These are phyloP conservation scores for Cyclaneusma minus DNA, from an alignment of 2,329 filamentous ascomycete species.

Conservation along the genomic window DNA sequence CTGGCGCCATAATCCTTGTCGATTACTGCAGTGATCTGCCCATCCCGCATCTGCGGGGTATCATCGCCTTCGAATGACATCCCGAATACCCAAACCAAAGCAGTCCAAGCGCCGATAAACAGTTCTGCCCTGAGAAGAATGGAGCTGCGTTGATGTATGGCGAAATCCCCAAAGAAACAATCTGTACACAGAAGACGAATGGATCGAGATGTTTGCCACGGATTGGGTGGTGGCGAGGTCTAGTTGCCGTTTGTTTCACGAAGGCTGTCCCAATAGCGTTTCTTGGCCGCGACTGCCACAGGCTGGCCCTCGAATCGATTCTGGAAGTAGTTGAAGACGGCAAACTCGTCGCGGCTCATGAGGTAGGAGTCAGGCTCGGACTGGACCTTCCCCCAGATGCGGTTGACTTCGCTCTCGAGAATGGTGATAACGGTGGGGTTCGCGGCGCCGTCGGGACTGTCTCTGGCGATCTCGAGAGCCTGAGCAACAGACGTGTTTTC, in stretches of 20 bases:
- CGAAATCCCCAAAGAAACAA: too few relatives aligned
- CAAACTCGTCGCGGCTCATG: constrained; percentile 63
- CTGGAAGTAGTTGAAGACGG: constrained; percentile 76
- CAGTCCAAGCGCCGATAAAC: too few relatives aligned
- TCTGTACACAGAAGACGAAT: too few relatives aligned
- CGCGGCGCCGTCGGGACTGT: constrained; percentile 48
- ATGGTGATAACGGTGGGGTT: constrained; percentile 47
- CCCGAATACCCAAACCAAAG: too few relatives aligned
- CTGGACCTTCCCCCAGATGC: constrained; percentile 54
- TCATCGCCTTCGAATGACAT: too few relatives aligned
- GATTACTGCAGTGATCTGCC: too few relatives aligned
- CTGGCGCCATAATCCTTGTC: too few relatives aligned
- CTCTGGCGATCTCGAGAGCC: constrained; percentile 62
- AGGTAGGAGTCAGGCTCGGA: constrained; percentile 53
- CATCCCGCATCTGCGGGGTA: too few relatives aligned
- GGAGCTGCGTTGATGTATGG: too few relatives aligned
- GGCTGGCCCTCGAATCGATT: constrained; percentile 41
- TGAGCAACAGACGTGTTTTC: constrained; percentile 31
- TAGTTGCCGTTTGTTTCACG: constrained; percentile 9
- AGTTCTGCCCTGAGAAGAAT: too few relatives aligned
- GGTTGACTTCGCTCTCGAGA: constrained; percentile 46
- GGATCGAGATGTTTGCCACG: too few relatives aligned
- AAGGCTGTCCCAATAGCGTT: constrained; percentile 35
- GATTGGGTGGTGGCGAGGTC: too few relatives aligned
- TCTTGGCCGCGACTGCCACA: constrained; percentile 30